Evolutionary conservation across 2,329 filamentous ascomycete species (phyloP).

Genomic region (Botrytis paeoniae): DNA sequence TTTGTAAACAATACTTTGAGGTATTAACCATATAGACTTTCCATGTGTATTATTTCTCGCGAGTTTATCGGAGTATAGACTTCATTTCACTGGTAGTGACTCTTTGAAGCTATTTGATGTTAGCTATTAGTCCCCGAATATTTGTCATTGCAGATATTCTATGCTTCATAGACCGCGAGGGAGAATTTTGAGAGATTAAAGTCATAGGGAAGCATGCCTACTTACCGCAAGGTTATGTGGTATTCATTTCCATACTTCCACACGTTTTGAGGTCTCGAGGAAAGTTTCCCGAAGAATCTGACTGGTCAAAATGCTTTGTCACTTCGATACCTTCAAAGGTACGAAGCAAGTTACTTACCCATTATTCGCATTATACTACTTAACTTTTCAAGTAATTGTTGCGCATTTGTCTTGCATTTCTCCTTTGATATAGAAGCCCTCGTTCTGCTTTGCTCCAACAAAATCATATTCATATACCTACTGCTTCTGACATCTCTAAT

Average conservation of each 20-base stretch:
- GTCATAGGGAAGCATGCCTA: neutral
- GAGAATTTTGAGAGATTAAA: neutral
- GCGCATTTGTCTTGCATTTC: neutral
- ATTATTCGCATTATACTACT: neutral
- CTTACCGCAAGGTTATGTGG: neutral
- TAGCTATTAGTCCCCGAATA: neutral
- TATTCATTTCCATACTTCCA: neutral
- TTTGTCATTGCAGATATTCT: neutral
- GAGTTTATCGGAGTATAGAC: neutral
- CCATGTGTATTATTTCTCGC: neutral
- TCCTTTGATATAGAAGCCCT: neutral
- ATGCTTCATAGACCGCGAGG: neutral
- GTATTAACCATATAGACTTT: neutral
- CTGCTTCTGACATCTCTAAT: neutral
- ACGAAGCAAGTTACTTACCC: neutral
- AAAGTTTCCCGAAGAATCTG: neutral
- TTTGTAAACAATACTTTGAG: neutral
- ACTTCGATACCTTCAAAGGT: neutral
- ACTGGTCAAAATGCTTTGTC: neutral
- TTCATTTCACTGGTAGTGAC: neutral
- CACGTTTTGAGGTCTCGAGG: neutral
- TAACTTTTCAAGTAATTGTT: neutral
- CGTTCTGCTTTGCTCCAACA: neutral
- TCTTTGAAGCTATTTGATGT: neutral
- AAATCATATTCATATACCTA: neutral